Evolutionary conservation across 257 asterid species (phyloP).

Genomic region (Linaria vulgaris): DNA sequence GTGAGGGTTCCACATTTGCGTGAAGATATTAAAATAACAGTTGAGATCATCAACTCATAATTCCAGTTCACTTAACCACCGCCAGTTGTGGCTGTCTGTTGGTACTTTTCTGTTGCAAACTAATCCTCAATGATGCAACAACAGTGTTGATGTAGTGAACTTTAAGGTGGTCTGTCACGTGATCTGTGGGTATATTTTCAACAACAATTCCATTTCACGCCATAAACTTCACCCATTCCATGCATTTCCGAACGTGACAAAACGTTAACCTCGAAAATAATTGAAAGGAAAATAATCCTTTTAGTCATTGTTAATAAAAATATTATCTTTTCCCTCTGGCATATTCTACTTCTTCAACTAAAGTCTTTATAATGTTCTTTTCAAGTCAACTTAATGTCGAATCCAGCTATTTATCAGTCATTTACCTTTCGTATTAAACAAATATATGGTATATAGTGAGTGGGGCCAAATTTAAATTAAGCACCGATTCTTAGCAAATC

Average conservation of each 20-base stretch:
- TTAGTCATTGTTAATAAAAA: too few species aligned
- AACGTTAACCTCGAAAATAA: background rate
- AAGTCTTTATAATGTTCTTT: background rate
- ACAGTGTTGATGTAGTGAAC: constrained; percentile 5
- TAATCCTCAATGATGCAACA: constrained; percentile 7
- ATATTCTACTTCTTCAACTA: background rate
- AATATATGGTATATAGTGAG: background rate
- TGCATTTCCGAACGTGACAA: constrained; percentile 25
- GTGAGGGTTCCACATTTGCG: background rate
- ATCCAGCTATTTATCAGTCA: background rate
- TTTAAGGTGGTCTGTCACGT: constrained; percentile 31
- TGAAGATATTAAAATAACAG: background rate
- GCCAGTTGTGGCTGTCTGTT: background rate
- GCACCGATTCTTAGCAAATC: constrained; percentile 17
- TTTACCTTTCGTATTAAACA: background rate
- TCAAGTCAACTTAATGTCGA: background rate
- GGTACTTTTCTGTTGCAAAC: constrained; percentile 20
- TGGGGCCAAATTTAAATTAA: constrained; percentile 18
- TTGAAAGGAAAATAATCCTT: background rate
- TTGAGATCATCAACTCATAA: background rate
- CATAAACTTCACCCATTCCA: constrained; percentile 22
- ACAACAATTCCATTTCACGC: constrained; percentile 26
- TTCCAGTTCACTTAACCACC: constrained; percentile 11
- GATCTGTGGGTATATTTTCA: constrained; percentile 18
- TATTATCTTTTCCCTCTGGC: too few species aligned